These are phyloP conservation scores for Dichotomocladium elegans DNA, from an alignment of 371 early-diverging fungal genomes.

Conservation along the genomic window DNA sequence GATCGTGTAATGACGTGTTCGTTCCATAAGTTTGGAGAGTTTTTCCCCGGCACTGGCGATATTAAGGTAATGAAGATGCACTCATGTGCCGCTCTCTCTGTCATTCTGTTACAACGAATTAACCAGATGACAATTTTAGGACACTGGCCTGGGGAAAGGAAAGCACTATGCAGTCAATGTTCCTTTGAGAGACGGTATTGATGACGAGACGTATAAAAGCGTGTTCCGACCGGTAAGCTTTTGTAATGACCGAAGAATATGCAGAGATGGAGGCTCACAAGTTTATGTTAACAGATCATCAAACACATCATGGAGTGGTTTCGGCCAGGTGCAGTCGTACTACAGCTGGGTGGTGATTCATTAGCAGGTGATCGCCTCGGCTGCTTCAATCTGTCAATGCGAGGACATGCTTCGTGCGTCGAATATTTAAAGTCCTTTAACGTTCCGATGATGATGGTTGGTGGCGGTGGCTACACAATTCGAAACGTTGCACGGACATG, in stretches of 20 bases:
- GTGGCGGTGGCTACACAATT: conserved; percentile 98
- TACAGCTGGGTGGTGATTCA: conserved; percentile 99
- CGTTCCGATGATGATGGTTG: conserved; percentile 89
- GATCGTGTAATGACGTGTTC: conserved; percentile 96
- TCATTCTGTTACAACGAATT: no score
- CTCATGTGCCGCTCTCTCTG: no score
- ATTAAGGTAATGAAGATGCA: conserved; percentile 37
- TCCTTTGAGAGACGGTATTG: conserved; percentile 93
- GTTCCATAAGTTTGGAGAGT: conserved; percentile 97
- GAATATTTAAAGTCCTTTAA: conserved; percentile 84
- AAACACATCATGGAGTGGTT: conserved; percentile 81
- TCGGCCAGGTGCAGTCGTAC: conserved; percentile 90
- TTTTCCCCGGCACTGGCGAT: conserved; percentile 92
- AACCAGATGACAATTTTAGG: no score
- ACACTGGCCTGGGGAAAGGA: conserved; percentile 71
- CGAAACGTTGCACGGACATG: conserved; percentile 94
- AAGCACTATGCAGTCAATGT: conserved; percentile 85
- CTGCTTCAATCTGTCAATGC: conserved; percentile 94
- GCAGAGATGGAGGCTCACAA: background rate
- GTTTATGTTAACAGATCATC: conserved; percentile 9
- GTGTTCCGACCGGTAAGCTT: conserved; percentile 69
- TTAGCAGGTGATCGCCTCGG: conserved; percentile 97
- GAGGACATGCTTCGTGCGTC: conserved; percentile 82
- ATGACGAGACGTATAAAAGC: conserved; percentile 79
- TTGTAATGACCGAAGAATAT: background rate